These are phyloP conservation scores for Gossypium trilobum DNA, from an alignment of 441 rosid species.

Conservation along the genomic window DNA sequence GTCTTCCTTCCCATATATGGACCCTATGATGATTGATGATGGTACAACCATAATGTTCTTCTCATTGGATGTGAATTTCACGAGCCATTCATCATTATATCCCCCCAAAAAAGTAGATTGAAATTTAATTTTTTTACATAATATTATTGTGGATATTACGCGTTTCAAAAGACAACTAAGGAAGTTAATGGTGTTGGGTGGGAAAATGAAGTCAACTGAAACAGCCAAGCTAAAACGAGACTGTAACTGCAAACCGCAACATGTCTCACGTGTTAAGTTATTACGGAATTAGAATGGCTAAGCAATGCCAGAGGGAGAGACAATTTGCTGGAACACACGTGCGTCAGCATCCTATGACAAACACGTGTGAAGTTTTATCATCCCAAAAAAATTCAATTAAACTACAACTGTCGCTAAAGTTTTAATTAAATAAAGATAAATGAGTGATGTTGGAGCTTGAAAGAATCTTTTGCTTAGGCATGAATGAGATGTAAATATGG, in stretches of 20 bases:
- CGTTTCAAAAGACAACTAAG: not conserved
- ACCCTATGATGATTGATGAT: not conserved
- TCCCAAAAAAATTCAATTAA: not conserved
- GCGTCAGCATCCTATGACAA: constrained; percentile 3
- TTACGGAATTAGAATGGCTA: not conserved
- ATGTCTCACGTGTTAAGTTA: not conserved
- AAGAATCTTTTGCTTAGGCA: too few relatives aligned
- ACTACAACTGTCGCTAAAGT: too few relatives aligned
- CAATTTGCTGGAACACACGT: not conserved
- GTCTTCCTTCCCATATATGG: not conserved
- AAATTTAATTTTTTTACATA: not conserved
- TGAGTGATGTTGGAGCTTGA: too few relatives aligned
- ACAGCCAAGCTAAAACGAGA: not conserved
- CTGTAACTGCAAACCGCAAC: not conserved
- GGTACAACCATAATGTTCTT: not conserved
- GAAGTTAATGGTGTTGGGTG: not conserved
- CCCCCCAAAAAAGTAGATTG: not conserved
- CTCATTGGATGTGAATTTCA: not conserved
- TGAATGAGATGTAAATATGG: too few relatives aligned
- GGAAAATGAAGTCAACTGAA: not conserved
- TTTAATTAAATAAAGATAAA: too few relatives aligned
- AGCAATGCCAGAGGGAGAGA: not conserved
- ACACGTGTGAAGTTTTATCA: not conserved
- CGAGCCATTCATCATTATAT: not conserved
- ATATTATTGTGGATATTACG: not conserved